Conservation (phyloP, 352 stramenopile species). For the Phytophthora foliorum region DNA sequence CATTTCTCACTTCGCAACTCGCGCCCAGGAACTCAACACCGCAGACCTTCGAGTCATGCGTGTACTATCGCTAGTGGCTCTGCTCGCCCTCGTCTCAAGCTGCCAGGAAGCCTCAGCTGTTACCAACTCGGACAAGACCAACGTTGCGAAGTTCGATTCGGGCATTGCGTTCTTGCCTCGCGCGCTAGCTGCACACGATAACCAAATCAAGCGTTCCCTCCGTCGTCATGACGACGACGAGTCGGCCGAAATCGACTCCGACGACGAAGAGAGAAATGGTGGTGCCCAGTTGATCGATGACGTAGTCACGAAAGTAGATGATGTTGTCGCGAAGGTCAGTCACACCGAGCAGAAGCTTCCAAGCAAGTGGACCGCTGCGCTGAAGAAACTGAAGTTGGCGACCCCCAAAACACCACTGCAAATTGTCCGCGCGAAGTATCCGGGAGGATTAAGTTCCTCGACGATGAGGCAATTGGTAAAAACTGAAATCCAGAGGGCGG, state of each 20-base stretch:
- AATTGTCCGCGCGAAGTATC: neutral
- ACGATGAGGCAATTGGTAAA: constrained; percentile 3
- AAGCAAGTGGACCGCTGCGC: neutral
- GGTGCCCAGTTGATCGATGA: constrained; percentile 2
- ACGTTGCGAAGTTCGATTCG: neutral
- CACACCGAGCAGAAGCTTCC: neutral
- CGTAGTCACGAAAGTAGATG: neutral
- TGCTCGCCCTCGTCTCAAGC: neutral
- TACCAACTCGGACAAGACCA: neutral
- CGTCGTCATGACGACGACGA: neutral
- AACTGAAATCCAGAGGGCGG: constrained; percentile 2
- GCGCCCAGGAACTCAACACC: too few species aligned
- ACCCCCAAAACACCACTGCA: neutral
- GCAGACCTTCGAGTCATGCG: constrained; percentile 1
- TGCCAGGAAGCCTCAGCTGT: neutral
- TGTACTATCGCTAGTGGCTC: neutral
- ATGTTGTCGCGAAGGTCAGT: neutral
- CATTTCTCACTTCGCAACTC: too few species aligned
- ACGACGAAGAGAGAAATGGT: constrained; percentile 2
- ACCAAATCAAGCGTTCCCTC: neutral
- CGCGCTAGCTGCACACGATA: neutral
- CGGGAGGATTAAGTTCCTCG: neutral
- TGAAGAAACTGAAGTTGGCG: neutral
- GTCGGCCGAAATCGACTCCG: neutral
- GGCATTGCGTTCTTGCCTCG: neutral